phyloP scores from a whole-genome alignment of 2,329 filamentous ascomycete genomes.

The Phyllosticta capitalensis region DNA sequence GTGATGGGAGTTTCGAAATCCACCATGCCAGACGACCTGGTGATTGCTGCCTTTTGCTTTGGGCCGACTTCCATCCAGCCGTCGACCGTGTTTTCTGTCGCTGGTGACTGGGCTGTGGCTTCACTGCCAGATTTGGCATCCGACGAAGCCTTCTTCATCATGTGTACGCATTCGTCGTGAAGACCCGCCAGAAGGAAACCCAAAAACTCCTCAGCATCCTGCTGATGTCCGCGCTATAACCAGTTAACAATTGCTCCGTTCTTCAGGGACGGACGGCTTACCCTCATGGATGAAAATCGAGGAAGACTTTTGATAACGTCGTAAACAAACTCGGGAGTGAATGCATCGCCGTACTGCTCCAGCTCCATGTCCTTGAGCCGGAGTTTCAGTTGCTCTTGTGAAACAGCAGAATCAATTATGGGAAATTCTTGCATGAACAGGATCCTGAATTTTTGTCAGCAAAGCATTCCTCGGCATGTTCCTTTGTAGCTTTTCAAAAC shows the following conservation, averaged over 20 bases:
- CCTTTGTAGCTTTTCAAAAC: slow-evolving; percentile 25
- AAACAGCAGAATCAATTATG: slow-evolving; percentile 68
- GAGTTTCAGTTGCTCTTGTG: slow-evolving; percentile 62
- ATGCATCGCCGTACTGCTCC: slow-evolving; percentile 81
- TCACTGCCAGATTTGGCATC: background rate
- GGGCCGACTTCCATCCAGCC: slow-evolving; percentile 94
- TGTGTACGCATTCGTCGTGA: slow-evolving; percentile 79
- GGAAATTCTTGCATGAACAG: slow-evolving; percentile 93
- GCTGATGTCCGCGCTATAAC: slow-evolving; percentile 75
- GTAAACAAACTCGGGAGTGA: slow-evolving; percentile 92
- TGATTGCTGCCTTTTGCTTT: slow-evolving; percentile 79
- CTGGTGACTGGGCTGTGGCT: background rate
- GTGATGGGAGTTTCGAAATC: slow-evolving; percentile 72
- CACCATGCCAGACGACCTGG: slow-evolving; percentile 70
- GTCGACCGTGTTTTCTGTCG: slow-evolving; percentile 33
- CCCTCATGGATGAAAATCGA: slow-evolving; percentile 85
- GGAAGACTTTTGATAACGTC: slow-evolving; percentile 80
- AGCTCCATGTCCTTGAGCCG: slow-evolving; percentile 73
- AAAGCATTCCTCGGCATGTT: background rate
- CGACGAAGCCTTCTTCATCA: slow-evolving; percentile 51
- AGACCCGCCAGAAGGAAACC: slow-evolving; percentile 87
- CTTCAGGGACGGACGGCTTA: slow-evolving; percentile 36
- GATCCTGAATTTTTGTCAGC: slow-evolving; percentile 49
- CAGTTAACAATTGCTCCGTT: slow-evolving; percentile 17
- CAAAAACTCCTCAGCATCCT: slow-evolving; percentile 95